Evolutionary conservation across 2,329 filamentous ascomycete species (phyloP).

Genomic region (Madurella mycetomatis): DNA sequence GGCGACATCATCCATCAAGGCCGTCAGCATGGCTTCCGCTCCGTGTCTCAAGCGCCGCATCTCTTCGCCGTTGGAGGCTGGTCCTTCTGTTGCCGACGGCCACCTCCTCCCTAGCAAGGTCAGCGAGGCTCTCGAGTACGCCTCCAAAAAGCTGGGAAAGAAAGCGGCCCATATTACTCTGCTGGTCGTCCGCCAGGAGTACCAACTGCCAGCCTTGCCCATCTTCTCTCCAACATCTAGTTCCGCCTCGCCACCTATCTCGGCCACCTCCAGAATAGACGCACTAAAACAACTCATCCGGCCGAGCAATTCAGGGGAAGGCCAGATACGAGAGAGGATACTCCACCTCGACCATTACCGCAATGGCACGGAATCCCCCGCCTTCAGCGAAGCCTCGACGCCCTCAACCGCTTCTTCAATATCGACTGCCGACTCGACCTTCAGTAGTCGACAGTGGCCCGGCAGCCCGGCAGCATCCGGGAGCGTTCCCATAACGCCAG

Average conservation of each 20-base stretch:
- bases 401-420: conserved; percentile 23
- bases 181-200: conserved; percentile 31
- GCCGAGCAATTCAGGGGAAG: conserved; percentile 30
- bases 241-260: conserved; percentile 14
- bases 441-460: conserved; percentile 25
- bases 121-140: conserved; percentile 53
- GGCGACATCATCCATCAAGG: neutral
- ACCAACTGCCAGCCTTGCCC: conserved; percentile 21
- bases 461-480: conserved; percentile 40
- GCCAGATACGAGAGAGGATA: conserved; percentile 27
- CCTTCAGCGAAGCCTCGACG: conserved; percentile 30
- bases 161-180: conserved; percentile 55
- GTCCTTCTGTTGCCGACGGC: conserved; percentile 53
- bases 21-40: conserved; percentile 30
- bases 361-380: conserved; percentile 32
- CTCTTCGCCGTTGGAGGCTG: conserved; percentile 60
- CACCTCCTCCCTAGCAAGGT: conserved; percentile 54
- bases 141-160: conserved; percentile 50
- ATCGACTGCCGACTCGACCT: conserved; percentile 22
- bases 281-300: conserved; percentile 40
- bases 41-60: conserved; percentile 49
- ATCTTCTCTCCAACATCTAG: conserved; percentile 16
- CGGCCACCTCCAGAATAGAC: conserved; percentile 28
- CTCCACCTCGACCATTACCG: conserved; percentile 24
- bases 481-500: conserved; percentile 45